A percentile compares a stretch with the other conserved stretches of the same genome.
Evolutionary conservation across 2,329 filamentous ascomycete species (phyloP).

Genomic region (Fusarium kyushuense): DNA sequence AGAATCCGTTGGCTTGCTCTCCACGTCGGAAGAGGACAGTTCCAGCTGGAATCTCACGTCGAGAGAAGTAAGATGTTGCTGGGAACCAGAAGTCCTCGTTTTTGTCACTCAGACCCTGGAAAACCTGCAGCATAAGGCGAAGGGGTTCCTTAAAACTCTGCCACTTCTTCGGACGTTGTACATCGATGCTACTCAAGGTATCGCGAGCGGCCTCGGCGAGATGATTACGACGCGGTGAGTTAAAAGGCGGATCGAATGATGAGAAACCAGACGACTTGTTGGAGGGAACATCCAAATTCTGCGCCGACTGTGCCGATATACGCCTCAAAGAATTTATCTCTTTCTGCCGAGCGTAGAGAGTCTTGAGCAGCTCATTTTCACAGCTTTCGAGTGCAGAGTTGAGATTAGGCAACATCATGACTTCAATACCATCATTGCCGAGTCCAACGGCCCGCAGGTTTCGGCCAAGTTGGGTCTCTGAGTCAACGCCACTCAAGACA

Average conservation of each 20-base stretch:
- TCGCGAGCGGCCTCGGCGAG: slow-evolving; percentile 82
- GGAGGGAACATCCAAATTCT: slow-evolving; percentile 63
- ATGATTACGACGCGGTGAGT: slow-evolving; percentile 84
- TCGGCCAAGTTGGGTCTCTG: slow-evolving; percentile 79
- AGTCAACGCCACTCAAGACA: slow-evolving; percentile 84
- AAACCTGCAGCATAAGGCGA: slow-evolving; percentile 93
- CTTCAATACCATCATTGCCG: slow-evolving; percentile 76
- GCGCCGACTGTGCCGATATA: slow-evolving; percentile 56
- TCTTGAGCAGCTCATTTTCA: slow-evolving; percentile 91
- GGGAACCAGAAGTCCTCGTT: slow-evolving; percentile 98
- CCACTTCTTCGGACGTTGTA: slow-evolving; percentile 75
- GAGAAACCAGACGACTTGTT: slow-evolving; percentile 51
- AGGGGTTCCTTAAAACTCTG: slow-evolving; percentile 90
- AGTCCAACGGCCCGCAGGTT: slow-evolving; percentile 88
- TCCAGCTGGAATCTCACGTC: slow-evolving; percentile 74
- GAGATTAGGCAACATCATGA: slow-evolving; percentile 86
- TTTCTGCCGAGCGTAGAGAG: slow-evolving; percentile 78
- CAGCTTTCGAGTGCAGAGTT: slow-evolving; percentile 95
- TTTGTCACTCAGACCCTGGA: slow-evolving; percentile 84
- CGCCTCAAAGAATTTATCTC: slow-evolving; percentile 63
- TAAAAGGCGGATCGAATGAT: slow-evolving; percentile 63
- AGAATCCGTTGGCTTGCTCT: slow-evolving; percentile 84
- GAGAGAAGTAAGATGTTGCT: slow-evolving; percentile 79
- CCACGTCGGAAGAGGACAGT: slow-evolving; percentile 82
- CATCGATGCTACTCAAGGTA: slow-evolving; percentile 76